Evolutionary conservation across 495 filamentous ascomycete genomes (phyloP).

Genomic region (Hyphodiscus hymeniophilus): DNA sequence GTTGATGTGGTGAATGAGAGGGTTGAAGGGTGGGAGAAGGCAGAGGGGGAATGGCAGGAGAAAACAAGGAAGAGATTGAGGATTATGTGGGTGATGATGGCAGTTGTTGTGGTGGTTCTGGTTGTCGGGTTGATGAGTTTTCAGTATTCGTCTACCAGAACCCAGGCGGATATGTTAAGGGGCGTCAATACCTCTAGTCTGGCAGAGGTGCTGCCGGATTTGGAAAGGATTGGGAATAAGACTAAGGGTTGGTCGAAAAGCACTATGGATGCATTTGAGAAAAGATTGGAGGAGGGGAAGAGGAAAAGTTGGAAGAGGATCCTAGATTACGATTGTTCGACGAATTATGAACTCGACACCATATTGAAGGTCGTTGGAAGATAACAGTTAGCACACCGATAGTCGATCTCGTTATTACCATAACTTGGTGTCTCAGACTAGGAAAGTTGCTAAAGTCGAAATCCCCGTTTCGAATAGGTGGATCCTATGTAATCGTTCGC

Average conservation of each 20-base stretch:
- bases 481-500: too few species aligned
- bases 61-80: conserved; percentile 53
- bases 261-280: conserved; percentile 2
- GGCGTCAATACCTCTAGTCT: conserved; percentile 7
- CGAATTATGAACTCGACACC: conserved; percentile 24
- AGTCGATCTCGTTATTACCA: too few species aligned
- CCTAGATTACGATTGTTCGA: conserved; percentile 24
- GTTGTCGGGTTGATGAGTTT: conserved; percentile 31
- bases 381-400: too few species aligned
- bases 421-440: too few species aligned
- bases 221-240: conserved; percentile 12
- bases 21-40: conserved; percentile 64
- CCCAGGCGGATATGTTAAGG: not conserved
- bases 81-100: conserved; percentile 50
- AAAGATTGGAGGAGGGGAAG: conserved; percentile 2
- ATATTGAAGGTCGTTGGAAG: too few species aligned
- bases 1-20: conserved; percentile 55
- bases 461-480: too few species aligned
- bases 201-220: conserved; percentile 8
- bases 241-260: conserved; percentile 10
- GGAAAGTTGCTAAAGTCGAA: too few species aligned
- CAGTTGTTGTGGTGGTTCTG: conserved; percentile 33
- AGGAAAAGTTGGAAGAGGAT: conserved; percentile 15
- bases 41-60: conserved; percentile 66
- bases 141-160: conserved; percentile 9